A percentile compares a stretch with the other conserved stretches of the same genome.
phyloP scores from a whole-genome alignment of 805 yeast genomes.

The Metschnikowia henanensis region DNA sequence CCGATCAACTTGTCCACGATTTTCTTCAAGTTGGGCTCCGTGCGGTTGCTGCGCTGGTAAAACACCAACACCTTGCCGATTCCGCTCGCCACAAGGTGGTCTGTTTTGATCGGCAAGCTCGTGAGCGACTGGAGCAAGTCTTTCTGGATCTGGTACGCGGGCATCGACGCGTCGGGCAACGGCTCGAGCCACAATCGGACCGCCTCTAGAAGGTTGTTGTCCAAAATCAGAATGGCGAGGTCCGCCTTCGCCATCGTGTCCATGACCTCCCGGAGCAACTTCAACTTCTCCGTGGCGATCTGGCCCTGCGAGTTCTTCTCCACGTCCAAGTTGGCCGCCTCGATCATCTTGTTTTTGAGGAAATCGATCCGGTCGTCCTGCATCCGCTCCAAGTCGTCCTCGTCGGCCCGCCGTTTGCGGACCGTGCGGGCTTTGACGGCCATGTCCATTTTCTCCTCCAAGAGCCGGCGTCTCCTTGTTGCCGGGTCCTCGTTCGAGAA shows the following conservation, averaged over 20 bases:
- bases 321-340: constrained; percentile 76
- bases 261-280: constrained; percentile 76
- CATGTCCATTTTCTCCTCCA: constrained; percentile 80
- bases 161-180: constrained; percentile 94
- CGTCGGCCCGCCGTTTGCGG: constrained; percentile 70
- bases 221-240: constrained; percentile 88
- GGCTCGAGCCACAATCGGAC: constrained; percentile 98
- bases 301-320: constrained; percentile 57
- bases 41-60: constrained; percentile 86
- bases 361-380: constrained; percentile 87
- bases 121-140: constrained; percentile 74
- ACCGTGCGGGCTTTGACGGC: constrained; percentile 66
- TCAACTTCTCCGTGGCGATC: constrained; percentile 77
- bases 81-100: constrained; percentile 92
- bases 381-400: constrained; percentile 92
- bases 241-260: constrained; percentile 76
- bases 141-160: constrained; percentile 95
- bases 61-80: constrained; percentile 92
- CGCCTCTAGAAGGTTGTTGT: constrained; percentile 89
- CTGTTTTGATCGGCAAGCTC: constrained; percentile 89
- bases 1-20: constrained; percentile 89
- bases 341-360: constrained; percentile 86
- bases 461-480: constrained; percentile 59
- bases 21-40: constrained; percentile 83
- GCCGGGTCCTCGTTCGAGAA: constrained; percentile 36